Evolutionary conservation across 768 basidiomycete genomes (phyloP).

Genomic region (Tricholoma matsutake): DNA sequence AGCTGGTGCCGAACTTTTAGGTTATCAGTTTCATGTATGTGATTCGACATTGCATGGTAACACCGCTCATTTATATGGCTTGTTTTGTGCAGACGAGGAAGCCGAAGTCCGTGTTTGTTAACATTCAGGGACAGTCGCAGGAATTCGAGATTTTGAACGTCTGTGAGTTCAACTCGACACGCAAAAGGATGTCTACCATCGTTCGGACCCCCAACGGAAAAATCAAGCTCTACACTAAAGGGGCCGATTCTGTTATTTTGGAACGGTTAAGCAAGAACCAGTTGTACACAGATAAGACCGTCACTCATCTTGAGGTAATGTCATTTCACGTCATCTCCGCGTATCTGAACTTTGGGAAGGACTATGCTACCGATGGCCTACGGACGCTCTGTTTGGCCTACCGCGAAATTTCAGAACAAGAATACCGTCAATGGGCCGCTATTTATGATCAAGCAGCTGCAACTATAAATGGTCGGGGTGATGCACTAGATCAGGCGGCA

Average conservation of each 20-base stretch:
- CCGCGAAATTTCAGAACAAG: conserved; percentile 87
- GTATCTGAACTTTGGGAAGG: conserved; percentile 40
- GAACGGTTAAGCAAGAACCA: conserved; percentile 89
- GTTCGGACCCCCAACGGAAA: conserved; percentile 84
- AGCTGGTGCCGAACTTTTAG: conserved; percentile 86
- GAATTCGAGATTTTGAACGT: conserved; percentile 95
- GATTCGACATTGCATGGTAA: neutral
- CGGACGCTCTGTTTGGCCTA: conserved; percentile 96
- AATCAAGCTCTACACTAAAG: conserved; percentile 95
- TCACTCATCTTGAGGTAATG: conserved; percentile 83
- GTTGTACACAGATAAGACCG: conserved; percentile 79
- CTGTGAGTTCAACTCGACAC: conserved; percentile 97
- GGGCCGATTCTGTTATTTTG: conserved; percentile 96
- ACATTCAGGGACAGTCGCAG: conserved; percentile 62
- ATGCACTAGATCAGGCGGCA: conserved; percentile 91
- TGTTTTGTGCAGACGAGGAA: conserved; percentile 71
- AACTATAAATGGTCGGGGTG: conserved; percentile 94
- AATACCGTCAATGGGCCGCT: conserved; percentile 84
- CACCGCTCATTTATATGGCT: neutral
- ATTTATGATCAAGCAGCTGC: conserved; percentile 91
- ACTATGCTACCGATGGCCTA: conserved; percentile 95
- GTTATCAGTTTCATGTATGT: conserved; percentile 91
- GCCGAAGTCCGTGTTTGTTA: conserved; percentile 92
- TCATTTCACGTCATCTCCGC: conserved; percentile 3
- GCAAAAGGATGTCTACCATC: conserved; percentile 97